These are phyloP conservation scores for Lecanosticta acicola DNA, from an alignment of 2,329 filamentous ascomycete species.

Conservation along the genomic window DNA sequence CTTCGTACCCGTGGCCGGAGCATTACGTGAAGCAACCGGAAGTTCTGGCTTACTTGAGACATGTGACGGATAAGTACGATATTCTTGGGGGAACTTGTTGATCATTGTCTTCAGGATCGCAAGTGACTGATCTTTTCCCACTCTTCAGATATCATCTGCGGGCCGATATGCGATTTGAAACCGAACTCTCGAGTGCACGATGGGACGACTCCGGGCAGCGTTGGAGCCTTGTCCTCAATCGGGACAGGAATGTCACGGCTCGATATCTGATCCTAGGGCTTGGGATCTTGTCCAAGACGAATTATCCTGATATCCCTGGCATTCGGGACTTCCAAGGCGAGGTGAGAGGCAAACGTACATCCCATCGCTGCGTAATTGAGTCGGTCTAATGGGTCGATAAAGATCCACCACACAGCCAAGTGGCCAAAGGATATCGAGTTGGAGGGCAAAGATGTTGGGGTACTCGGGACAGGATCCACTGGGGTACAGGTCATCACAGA, in stretches of 20 bases:
- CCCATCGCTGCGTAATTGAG: too few relatives aligned
- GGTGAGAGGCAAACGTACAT: too few relatives aligned
- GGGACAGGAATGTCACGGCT: slow-evolving; percentile 5
- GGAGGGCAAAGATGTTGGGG: slow-evolving; percentile 34
- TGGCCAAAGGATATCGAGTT: slow-evolving; percentile 32
- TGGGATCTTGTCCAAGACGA: slow-evolving; percentile 35
- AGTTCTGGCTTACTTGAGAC: slow-evolving; percentile 18
- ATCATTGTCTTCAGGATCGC: too few relatives aligned
- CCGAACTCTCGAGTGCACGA: slow-evolving; percentile 21
- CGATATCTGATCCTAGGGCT: slow-evolving; percentile 37
- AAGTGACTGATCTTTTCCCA: too few relatives aligned
- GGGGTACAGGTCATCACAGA: slow-evolving; percentile 31
- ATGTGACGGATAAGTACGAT: slow-evolving; percentile 15
- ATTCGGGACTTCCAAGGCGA: slow-evolving; percentile 37
- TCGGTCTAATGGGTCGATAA: too few relatives aligned
- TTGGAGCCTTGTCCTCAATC: slow-evolving; percentile 11
- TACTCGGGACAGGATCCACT: slow-evolving; percentile 41
- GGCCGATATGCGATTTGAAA: slow-evolving; percentile 21
- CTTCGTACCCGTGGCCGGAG: slow-evolving; percentile 29
- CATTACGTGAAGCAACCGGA: slow-evolving; percentile 43
- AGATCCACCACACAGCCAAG: slow-evolving; percentile 37
- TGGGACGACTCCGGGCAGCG: slow-evolving; percentile 9
- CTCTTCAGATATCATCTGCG: slow-evolving; percentile 3
- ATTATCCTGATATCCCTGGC: slow-evolving; percentile 35
- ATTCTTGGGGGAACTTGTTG: too few relatives aligned